phyloP scores from a whole-genome alignment of 1,284 basidiomycete genomes.

The Boletus holoroseus region DNA sequence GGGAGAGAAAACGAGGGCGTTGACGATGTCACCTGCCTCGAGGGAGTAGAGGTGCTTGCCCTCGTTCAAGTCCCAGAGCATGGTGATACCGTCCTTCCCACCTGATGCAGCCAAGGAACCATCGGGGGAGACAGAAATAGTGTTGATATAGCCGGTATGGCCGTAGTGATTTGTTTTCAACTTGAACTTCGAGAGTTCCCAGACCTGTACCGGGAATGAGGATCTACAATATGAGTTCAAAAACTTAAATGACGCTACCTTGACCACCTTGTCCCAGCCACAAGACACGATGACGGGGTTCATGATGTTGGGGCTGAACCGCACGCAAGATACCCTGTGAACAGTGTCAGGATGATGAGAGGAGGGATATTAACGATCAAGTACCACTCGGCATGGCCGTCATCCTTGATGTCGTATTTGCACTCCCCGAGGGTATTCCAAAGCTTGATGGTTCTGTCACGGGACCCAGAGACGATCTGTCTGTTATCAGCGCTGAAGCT shows the following conservation, averaged over 20 bases:
- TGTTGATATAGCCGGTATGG: constrained; percentile 99
- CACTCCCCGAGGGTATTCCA: constrained; percentile 99
- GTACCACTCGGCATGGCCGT: constrained; percentile 94
- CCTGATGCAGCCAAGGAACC: constrained; percentile 98
- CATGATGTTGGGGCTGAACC: constrained; percentile 97
- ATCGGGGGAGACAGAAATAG: constrained; percentile 97
- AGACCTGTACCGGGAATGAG: constrained; percentile 62
- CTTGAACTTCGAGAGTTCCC: constrained; percentile 99
- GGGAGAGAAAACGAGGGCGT: constrained; percentile 98
- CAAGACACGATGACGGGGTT: constrained; percentile 99
- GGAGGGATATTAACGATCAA: constrained; percentile 20
- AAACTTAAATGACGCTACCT: constrained; percentile 73
- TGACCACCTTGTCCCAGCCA: constrained; percentile 99
- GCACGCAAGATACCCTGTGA: constrained; percentile 93
- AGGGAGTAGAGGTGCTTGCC: constrained; percentile 99
- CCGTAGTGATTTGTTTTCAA: constrained; percentile 99
- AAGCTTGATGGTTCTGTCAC: constrained; percentile 97
- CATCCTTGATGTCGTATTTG: constrained; percentile 99
- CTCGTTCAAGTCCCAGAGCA: constrained; percentile 99
- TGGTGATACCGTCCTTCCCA: constrained; percentile 99
- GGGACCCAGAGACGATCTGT: constrained; percentile 97
- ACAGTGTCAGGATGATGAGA: constrained; percentile 2
- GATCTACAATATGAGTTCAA: constrained; percentile 39
- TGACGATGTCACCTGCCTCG: constrained; percentile 98
- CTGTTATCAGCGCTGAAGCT: constrained; percentile 97